Base-by-base conservation (phyloP, 176 grass and related monocot genomes). In the Avena eriantha region DNA sequence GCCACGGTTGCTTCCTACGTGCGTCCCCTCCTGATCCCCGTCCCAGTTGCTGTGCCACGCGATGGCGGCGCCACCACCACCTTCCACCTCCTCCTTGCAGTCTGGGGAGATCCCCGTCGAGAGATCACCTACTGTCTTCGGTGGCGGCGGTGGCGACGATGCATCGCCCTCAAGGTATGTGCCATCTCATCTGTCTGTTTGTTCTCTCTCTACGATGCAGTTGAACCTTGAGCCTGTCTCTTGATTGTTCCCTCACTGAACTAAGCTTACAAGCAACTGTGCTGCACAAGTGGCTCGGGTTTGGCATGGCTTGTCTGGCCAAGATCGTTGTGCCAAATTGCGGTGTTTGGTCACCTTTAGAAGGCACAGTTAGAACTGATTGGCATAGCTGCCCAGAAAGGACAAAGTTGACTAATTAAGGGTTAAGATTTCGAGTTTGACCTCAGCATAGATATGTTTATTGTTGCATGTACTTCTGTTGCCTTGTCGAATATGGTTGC, bases 161-260 rank as follows among this genome's bases (percentile, higher is more conserved):
- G 61, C 83, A 11, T 15, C 88, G 12, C 88, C 88, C 49, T 90
- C 88, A 7, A 85, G 88, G 88, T 90, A 81, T 8, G 87, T 16
- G 16, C 8, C 39, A 0, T 77, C 47, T 11, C 48, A 54, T 54
- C 39, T 46, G 3, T 54, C 8, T 7, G 26, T 21, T 16, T 73
- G 4, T 23, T 24, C 47, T 10, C 36, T 14, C 36, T 45, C 14
- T 46, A 29, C 13, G 15, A 53, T 73, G 21, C 69, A 15, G 21
- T 71, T 41, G 16, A 73, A 47, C 19, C 10, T 69, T 69, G 7
- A 10, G 33, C 66, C 33, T 19, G 33, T 69, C 66, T 69, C 66
- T 39, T 69, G 66, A 18, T 69, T 69, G 34, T 19, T 69, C 33
- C 33, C 66, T 39, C 33, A 69, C 7, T 2, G 7, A 69, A 19